Evolutionary conservation across 2,329 filamentous ascomycete genomes (phyloP), one percentile per base, ranked within the genome.

Genomic region (Phialemoniopsis sp.): DNA sequence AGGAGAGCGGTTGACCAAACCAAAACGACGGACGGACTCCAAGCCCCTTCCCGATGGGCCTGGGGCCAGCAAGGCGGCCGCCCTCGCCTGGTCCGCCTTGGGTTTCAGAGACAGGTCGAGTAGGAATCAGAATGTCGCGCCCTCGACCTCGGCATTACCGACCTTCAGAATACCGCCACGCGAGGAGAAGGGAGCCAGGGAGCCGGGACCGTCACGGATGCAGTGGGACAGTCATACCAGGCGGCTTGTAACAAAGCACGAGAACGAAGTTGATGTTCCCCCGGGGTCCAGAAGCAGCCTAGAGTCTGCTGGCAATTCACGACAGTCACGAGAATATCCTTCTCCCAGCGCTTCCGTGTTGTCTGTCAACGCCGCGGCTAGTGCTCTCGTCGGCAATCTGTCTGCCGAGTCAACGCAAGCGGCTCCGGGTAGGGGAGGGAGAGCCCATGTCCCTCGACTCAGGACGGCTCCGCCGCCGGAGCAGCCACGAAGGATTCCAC

Each of bases 41-140:
- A 72, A 61, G 42, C 54, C 61, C 39, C 59, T 60, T 14, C 59
- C 60, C 29, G 77, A 78, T 39, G 73, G 63, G 13, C 65, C 66
- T 8, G 69, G 78, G 1, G 72, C 80, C 12, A 82, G 72, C 56
- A 81, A 79, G 53, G 81, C 81, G 31, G 81, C 81, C 18, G 78
- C 76, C 4, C 53, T 84, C 38, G 81, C 81, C 26, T 85, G 81
- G 79, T 69, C 58, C 38, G 63, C 66, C 14, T 55, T 75, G 13
- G 62, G 63, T 12, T 59, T 66, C 5, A 60, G 57, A 44, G 66
- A 72, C 19, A 60, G 58, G 33, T 18, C 21, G 8, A 21, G 8
- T 42, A 36, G 50, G 21, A 47, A 50, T 17, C 46, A 55, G 13
- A 56, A 60, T 10, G 38, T 38, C 10, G 43, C 46, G 17, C 43